Evolutionary conservation across 192 early-diverging fungal genomes (phyloP).

Genomic region (Coemansia sp.): DNA sequence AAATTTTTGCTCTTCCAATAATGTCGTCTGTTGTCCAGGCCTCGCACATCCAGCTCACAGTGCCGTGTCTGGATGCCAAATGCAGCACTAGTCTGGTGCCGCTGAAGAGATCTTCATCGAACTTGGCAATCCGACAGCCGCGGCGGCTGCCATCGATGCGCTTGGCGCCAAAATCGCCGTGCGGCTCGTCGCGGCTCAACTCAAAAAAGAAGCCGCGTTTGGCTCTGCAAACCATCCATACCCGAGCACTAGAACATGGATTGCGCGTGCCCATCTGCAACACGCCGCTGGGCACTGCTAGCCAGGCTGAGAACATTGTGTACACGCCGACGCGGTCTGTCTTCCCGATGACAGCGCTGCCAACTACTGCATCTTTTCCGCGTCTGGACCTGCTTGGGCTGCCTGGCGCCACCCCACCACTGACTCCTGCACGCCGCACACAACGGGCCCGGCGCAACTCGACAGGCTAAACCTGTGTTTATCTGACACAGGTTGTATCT

Average conservation of each 20-base stretch:
- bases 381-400: conserved; percentile 7
- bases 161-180: conserved; percentile 11
- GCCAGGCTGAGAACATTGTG: conserved; percentile 38
- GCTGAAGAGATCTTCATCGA: conserved; percentile 11
- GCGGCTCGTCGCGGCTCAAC: conserved; percentile 9
- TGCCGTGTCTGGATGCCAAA: conserved; percentile 3
- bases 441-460: conserved; percentile 29
- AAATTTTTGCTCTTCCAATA: neutral
- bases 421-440: neutral
- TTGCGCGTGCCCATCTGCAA: conserved; percentile 43
- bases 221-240: conserved; percentile 42
- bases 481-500: neutral
- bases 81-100: conserved; percentile 6
- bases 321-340: neutral
- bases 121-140: conserved; percentile 13
- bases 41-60: conserved; percentile 6
- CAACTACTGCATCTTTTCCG: conserved; percentile 6
- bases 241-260: conserved; percentile 44
- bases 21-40: conserved; percentile 2
- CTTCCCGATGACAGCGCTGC: conserved; percentile 9
- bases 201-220: conserved; percentile 28
- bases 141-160: conserved; percentile 21
- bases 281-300: conserved; percentile 35
- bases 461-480: neutral
- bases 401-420: neutral